Percentiles rank a stretch among this genome's conserved stretches.
Evolutionary conservation across 2,329 filamentous ascomycete species (phyloP).

Genomic region (Diaporthe citri): DNA sequence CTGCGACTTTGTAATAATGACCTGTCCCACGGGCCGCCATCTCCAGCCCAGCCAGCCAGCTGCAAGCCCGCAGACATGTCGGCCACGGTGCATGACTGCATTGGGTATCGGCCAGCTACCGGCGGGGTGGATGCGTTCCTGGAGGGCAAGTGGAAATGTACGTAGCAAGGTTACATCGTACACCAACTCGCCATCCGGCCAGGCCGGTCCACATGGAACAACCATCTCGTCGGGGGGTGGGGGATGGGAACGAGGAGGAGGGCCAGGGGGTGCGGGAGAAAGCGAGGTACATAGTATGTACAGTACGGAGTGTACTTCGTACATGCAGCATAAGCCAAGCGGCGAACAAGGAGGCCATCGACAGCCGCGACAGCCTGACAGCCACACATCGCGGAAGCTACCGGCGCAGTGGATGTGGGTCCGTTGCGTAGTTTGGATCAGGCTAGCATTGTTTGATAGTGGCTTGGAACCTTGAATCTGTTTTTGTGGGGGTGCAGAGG

Average conservation of each 20-base stretch:
- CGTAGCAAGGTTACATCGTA: slow-evolving; percentile 13
- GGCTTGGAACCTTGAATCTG: slow-evolving; percentile 15
- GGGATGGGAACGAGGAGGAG: background rate
- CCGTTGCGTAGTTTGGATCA: background rate
- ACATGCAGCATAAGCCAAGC: background rate
- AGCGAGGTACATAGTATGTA: background rate
- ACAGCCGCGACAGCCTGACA: slow-evolving; percentile 28
- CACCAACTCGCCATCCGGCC: background rate
- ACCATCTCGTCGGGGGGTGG: background rate
- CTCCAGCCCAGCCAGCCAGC: background rate
- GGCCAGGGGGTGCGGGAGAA: background rate
- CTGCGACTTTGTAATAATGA: background rate
- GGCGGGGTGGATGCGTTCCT: slow-evolving; percentile 20
- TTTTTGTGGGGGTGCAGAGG: slow-evolving; percentile 15
- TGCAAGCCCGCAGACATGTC: background rate
- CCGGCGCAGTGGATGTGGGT: slow-evolving; percentile 10
- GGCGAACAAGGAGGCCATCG: background rate
- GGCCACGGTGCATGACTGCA: no score
- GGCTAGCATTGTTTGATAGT: slow-evolving; percentile 14
- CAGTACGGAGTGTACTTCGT: background rate
- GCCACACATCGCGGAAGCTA: slow-evolving; percentile 21
- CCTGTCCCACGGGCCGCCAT: no score
- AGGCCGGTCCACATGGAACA: slow-evolving; percentile 3
- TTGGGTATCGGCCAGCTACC: background rate
- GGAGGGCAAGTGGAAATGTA: background rate